Evolutionary conservation across 441 rosid genomes (phyloP), one percentile per base, ranked within the genome.

Genomic region (Mallotus repandus): DNA sequence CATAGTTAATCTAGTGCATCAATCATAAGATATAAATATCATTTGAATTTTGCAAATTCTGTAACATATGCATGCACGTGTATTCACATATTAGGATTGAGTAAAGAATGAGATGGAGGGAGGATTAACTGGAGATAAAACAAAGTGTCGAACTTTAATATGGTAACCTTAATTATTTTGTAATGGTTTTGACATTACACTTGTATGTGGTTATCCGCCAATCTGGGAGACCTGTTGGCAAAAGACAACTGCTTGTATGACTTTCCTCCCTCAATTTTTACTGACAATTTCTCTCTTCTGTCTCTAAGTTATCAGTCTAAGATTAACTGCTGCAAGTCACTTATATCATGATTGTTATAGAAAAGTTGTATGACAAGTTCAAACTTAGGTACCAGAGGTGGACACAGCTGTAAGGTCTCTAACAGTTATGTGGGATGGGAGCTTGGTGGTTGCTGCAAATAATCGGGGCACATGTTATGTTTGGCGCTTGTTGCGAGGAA

Each of bases 361-460:
- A 53, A 4, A 53, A 15, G 48, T 21, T 5, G 21, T 18, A 10
- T 66, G 53, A 19, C 50, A 60, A 18, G 71, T 41, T 72, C 73
- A 54, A 80, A 74, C 64, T 53, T 81, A 94, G 98, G 97, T 95
- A 76, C 99, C 98, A 16, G 99, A 95, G 78, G 98, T 88, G 73
- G 97, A 90, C 82, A 93, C 98, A 38, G 88, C 97, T 53, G 88
- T 93, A 21, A 87, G 97, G 79, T 95, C 97, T 69, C 83, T 93
- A 74, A 89, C 97, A 2, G 94, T 93, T 55, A 95, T 90, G 97
- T 91, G 94, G 94, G 98, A 95, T 72, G 98, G 98, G 59, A 91
- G 98, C 77, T 80, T 91, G 85, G 98, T 90, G 38, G 98, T 91
- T 61, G 98, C 99, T 74, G 99, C 99, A 71, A 95, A 95, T 72